These are phyloP conservation scores for Aspergillus quadricinctus DNA, from an alignment of 2,329 filamentous ascomycete genomes.

Conservation along the genomic window DNA sequence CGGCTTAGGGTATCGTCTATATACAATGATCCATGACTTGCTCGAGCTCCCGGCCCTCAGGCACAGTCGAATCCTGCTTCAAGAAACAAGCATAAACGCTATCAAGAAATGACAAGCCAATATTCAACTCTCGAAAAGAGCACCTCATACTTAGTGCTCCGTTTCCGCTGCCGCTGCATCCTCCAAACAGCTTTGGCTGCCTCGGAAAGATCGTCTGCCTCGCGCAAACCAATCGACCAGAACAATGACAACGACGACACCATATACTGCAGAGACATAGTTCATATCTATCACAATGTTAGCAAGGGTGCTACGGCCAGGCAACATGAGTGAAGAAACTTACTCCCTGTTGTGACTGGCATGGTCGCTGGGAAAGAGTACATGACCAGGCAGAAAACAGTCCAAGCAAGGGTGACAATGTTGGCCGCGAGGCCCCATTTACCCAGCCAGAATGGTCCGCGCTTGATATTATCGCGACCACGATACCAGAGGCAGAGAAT, in stretches of 20 bases:
- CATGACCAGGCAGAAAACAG: slow-evolving; percentile 31
- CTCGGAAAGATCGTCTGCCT: slow-evolving; percentile 11
- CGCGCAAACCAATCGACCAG: slow-evolving; percentile 27
- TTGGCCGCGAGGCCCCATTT: slow-evolving; percentile 40
- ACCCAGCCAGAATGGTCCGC: slow-evolving; percentile 46
- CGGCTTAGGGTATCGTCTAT: neutral
- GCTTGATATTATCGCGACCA: slow-evolving; percentile 40
- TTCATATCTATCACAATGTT: slow-evolving; percentile 29
- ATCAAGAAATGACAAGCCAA: no score
- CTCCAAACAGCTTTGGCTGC: neutral
- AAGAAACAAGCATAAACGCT: neutral
- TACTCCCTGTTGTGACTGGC: slow-evolving; percentile 28
- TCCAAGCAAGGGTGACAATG: slow-evolving; percentile 43
- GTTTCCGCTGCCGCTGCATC: neutral
- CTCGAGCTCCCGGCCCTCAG: neutral
- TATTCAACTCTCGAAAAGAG: no score
- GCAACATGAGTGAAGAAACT: slow-evolving; percentile 9
- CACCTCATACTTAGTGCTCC: neutral
- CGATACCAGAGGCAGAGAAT: slow-evolving; percentile 42
- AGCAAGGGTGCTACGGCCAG: neutral
- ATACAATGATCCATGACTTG: neutral
- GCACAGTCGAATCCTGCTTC: neutral
- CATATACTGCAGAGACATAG: slow-evolving; percentile 33
- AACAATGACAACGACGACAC: slow-evolving; percentile 26
- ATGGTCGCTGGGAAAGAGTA: slow-evolving; percentile 32